Base-by-base conservation (phyloP, 2,329 filamentous ascomycete genomes). In the Aaosphaeria pasadenensis region DNA sequence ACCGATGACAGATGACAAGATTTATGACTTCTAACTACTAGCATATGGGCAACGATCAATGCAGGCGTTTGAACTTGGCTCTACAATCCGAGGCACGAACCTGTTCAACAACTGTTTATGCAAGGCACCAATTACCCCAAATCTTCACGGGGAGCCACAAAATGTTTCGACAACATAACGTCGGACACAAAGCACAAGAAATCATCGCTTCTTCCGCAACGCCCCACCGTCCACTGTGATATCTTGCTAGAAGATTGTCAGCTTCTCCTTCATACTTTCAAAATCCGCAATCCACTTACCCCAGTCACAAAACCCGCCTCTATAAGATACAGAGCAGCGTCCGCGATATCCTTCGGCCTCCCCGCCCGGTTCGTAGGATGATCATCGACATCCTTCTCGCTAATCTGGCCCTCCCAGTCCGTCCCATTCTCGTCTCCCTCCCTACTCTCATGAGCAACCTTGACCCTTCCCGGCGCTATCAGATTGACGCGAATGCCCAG, bases 401-500 rank as follows among this genome's bases (percentile, higher is more conserved):
- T 64, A 33, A 67, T 49, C 50, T 64, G 63, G 6, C 57, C 59
- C 44, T 66, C 69, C 70, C 70, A 76, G 43, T 59, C 59, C 41
- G 54, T 56, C 9, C 71, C 71, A 13, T 67, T 68, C 51, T 77
- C 69, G 49, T 77, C 74, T 5, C 69, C 74, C 35, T 71, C 64
- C 48, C 66, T 72, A 52, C 71, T 70, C 65, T 77, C 75, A 53
- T 77, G 74, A n/a, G 66, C 65, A 6, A 70, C 74, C 58, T 74
- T 75, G 60, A 77, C 73, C 43, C 74, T 62, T 2, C 75, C 75
- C 0, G 75, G 75, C 5, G 74, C 71, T 31, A 77, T 66, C n/a
- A 73, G 55, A 49, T 79, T 80, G 30, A 77, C 74, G 2, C 75
- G 66, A 35, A 81, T 72, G 2, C 72, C 70, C 30, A 73, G 62